Conservation (phyloP, 2,329 filamentous ascomycete species). For the Pleurostoma richardsiae region DNA sequence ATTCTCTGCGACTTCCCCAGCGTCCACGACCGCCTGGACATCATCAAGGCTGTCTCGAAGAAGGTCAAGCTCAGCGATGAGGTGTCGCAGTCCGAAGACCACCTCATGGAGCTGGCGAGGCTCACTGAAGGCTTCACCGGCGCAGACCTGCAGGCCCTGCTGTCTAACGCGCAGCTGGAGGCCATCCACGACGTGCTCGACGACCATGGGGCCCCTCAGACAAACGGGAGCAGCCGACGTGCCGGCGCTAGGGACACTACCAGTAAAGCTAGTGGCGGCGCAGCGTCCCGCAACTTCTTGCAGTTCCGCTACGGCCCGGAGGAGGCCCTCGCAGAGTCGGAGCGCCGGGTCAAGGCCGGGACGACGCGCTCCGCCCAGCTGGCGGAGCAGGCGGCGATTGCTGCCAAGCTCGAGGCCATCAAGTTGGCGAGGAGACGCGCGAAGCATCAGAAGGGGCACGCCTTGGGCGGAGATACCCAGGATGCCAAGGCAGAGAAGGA, state of each 20-base stretch:
- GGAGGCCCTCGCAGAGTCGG: conserved; percentile 37
- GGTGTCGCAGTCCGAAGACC: conserved; percentile 50
- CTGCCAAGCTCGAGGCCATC: conserved; percentile 76
- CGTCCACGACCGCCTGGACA: conserved; percentile 78
- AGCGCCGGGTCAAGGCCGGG: conserved; percentile 30
- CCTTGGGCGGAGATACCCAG: conserved; percentile 6
- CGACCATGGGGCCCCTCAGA: conserved; percentile 36
- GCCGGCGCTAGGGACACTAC: conserved; percentile 25
- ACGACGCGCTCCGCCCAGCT: conserved; percentile 50
- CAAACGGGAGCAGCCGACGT: conserved; percentile 19
- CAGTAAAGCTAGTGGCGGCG: conserved; percentile 19
- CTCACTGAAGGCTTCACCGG: conserved; percentile 88
- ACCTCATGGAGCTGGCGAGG: conserved; percentile 67
- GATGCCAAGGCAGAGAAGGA: conserved; percentile 20
- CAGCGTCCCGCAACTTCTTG: conserved; percentile 54
- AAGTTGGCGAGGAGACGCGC: conserved; percentile 64
- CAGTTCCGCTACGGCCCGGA: conserved; percentile 78
- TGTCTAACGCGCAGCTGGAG: conserved; percentile 95
- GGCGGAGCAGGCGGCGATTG: conserved; percentile 74
- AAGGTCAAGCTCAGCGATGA: conserved; percentile 72
- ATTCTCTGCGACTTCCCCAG: conserved; percentile 86
- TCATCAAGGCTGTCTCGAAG: conserved; percentile 75
- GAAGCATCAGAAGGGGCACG: conserved; percentile 37
- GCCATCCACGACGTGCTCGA: conserved; percentile 91
- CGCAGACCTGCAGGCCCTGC: conserved; percentile 87